These are phyloP conservation scores for Diaporthe helianthi DNA, from an alignment of 2,329 filamentous ascomycete species.

Conservation along the genomic window DNA sequence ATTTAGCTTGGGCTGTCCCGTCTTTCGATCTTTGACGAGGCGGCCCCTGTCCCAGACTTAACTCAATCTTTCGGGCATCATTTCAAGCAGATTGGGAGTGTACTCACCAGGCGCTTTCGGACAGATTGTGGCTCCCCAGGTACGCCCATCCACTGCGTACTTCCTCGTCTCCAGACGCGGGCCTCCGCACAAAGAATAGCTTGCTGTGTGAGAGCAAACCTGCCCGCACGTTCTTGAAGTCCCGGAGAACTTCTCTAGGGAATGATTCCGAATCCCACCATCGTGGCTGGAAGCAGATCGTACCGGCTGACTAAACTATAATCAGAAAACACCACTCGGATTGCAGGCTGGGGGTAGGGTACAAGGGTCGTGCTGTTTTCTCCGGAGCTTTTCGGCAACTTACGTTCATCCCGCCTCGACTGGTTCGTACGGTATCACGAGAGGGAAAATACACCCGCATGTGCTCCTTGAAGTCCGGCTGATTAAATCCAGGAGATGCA, in stretches of 20 bases:
- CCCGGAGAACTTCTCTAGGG: constrained; percentile 73
- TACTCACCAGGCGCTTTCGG: constrained; percentile 87
- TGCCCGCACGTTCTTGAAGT: constrained; percentile 73
- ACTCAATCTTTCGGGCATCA: constrained; percentile 12
- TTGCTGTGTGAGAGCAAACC: constrained; percentile 92
- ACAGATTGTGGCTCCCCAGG: constrained; percentile 89
- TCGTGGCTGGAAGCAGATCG: constrained; percentile 77
- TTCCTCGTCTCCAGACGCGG: constrained; percentile 14
- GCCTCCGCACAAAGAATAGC: constrained; percentile 60
- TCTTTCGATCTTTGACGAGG: constrained; percentile 72
- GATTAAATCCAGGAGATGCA: constrained; percentile 37
- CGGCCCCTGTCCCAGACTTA: constrained; percentile 57
- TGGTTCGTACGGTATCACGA: constrained; percentile 68
- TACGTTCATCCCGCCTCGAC: constrained; percentile 67
- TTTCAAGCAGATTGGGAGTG: constrained; percentile 26
- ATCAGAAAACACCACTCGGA: constrained; percentile 10
- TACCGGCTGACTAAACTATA: constrained; percentile 69
- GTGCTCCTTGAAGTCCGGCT: constrained; percentile 48
- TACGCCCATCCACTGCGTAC: constrained; percentile 73
- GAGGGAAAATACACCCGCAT: constrained; percentile 86
- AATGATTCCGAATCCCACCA: constrained; percentile 77
- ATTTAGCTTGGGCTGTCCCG: constrained; percentile 75
- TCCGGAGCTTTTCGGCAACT: constrained; percentile 41
- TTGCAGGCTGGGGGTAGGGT: constrained; percentile 30
- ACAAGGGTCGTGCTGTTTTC: neutral